Evolutionary conservation across 768 basidiomycete species (phyloP).

Genomic region (Podaxis mareebaensis): DNA sequence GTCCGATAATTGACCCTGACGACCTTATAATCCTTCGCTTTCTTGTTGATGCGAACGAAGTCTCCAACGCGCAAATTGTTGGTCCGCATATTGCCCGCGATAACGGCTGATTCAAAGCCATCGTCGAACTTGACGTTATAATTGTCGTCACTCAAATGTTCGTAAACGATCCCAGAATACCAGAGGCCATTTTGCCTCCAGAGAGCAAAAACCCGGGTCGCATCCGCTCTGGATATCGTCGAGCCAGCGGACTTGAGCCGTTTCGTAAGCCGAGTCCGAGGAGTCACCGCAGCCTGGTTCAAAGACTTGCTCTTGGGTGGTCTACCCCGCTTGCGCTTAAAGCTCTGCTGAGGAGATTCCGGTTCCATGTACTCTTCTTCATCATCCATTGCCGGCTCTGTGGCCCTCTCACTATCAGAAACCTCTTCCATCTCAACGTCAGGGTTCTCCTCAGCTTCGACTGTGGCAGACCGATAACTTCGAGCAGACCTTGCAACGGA

Average conservation of each 20-base stretch:
- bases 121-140: conserved; percentile 74
- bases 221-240: conserved; percentile 24
- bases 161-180: conserved; percentile 59
- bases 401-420: conserved; percentile 4
- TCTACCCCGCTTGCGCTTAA: conserved; percentile 21
- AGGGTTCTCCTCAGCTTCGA: conserved; percentile 3
- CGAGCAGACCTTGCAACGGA: neutral
- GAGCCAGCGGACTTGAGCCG: conserved; percentile 39
- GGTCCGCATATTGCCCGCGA: conserved; percentile 52
- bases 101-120: conserved; percentile 44
- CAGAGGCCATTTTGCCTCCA: conserved; percentile 64
- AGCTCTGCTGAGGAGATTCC: conserved; percentile 14
- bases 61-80: conserved; percentile 57
- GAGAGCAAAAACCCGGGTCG: conserved; percentile 69
- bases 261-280: conserved; percentile 35
- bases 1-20: conserved; percentile 20
- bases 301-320: conserved; percentile 25
- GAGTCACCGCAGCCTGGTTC: conserved; percentile 30
- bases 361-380: conserved; percentile 19
- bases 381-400: conserved; percentile 17
- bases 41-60: conserved; percentile 38
- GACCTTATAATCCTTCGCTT: conserved; percentile 4
- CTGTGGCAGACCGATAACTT: conserved; percentile 6
- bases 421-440: conserved; percentile 18
- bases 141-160: conserved; percentile 26